phyloP scores from a whole-genome alignment of 2,329 filamentous ascomycete species.

The Apiospora aurea region DNA sequence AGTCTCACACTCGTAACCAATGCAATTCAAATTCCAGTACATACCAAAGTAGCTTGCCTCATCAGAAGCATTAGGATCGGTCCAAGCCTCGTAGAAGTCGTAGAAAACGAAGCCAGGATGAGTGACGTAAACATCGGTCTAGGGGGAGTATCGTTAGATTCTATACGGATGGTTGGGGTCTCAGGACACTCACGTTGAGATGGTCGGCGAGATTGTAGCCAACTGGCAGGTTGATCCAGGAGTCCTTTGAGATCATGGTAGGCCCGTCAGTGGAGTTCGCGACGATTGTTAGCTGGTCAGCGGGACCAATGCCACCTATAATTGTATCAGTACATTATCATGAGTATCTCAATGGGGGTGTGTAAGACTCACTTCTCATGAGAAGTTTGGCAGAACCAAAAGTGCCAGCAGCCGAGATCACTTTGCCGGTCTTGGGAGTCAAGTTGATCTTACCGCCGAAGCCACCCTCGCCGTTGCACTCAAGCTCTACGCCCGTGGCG shows the following conservation, averaged over 20 bases:
- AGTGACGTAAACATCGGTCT: slow-evolving; percentile 55
- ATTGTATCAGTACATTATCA: slow-evolving; percentile 20
- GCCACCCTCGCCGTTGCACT: slow-evolving; percentile 59
- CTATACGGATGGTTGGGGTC: neutral
- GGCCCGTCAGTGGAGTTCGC: slow-evolving; percentile 56
- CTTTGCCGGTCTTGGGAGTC: slow-evolving; percentile 64
- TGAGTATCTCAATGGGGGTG: too few species aligned
- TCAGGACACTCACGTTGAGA: slow-evolving; percentile 47
- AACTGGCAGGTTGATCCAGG: slow-evolving; percentile 67
- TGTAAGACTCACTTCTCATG: slow-evolving; percentile 58
- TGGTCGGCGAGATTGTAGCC: slow-evolving; percentile 67
- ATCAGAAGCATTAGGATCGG: slow-evolving; percentile 54
- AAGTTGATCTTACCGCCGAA: slow-evolving; percentile 67
- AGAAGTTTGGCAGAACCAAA: slow-evolving; percentile 76
- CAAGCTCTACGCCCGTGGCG: slow-evolving; percentile 73
- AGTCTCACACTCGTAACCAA: neutral
- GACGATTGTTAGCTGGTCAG: slow-evolving; percentile 64
- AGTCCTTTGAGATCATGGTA: slow-evolving; percentile 56
- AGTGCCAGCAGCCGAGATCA: slow-evolving; percentile 72
- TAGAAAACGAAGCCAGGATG: slow-evolving; percentile 61
- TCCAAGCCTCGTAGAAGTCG: slow-evolving; percentile 69
- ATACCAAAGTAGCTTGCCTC: slow-evolving; percentile 52
- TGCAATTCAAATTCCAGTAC: slow-evolving; percentile 21
- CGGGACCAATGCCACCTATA: slow-evolving; percentile 65
- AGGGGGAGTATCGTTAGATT: neutral